Conservation (phyloP, 1,284 basidiomycete genomes). For the Leccinum fuscescens region DNA sequence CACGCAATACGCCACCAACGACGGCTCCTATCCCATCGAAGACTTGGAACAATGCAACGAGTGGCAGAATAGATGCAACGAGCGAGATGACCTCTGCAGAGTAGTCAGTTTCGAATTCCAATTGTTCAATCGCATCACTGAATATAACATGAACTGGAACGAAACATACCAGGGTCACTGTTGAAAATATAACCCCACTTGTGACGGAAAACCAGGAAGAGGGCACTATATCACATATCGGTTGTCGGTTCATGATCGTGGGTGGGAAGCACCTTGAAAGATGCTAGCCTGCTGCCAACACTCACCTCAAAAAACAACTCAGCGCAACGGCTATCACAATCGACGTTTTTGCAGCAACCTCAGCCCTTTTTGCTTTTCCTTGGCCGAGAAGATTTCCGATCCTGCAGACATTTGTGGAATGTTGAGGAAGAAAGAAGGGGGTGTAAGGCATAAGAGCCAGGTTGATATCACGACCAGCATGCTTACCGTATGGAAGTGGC, state of each 20-base stretch:
- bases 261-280: not conserved
- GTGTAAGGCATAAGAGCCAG: not conserved
- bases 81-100: slow-evolving; percentile 55
- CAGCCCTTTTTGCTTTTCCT: slow-evolving; percentile 65
- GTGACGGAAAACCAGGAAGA: slow-evolving; percentile 73
- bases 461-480: slow-evolving; percentile 7
- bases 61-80: slow-evolving; percentile 72
- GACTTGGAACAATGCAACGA: slow-evolving; percentile 81
- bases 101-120: slow-evolving; percentile 6
- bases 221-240: slow-evolving; percentile 39
- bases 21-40: slow-evolving; percentile 74
- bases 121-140: not conserved
- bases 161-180: slow-evolving; percentile 60
- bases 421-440: not conserved
- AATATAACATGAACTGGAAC: not conserved
- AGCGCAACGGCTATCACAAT: slow-evolving; percentile 62
- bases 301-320: slow-evolving; percentile 62
- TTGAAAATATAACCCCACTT: slow-evolving; percentile 86
- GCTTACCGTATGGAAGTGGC: slow-evolving; percentile 80
- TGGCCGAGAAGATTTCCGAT: slow-evolving; percentile 85
- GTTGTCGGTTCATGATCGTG: not conserved
- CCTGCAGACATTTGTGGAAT: slow-evolving; percentile 33
- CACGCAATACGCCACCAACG: slow-evolving; percentile 74
- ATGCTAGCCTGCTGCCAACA: not conserved
- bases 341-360: slow-evolving; percentile 58